Evolutionary conservation across 345 rosid genomes (phyloP).

Genomic region (Nasturtium officinale): DNA sequence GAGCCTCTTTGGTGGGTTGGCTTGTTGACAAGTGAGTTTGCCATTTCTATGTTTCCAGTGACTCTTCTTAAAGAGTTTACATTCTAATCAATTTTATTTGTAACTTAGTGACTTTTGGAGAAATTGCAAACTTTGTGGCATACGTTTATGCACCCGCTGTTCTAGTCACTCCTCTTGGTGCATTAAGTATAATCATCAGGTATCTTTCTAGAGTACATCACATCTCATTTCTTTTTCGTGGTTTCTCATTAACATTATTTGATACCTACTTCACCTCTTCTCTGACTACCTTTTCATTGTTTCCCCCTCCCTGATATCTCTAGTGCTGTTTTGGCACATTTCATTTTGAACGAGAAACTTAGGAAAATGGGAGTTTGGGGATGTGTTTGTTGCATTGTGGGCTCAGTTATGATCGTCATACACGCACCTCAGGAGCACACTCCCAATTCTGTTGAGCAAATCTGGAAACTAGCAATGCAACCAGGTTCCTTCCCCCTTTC

Average conservation of each 20-base stretch:
- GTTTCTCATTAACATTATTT: not conserved
- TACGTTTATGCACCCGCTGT: constrained; percentile 94
- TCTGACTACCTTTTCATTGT: not conserved
- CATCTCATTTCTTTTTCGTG: not conserved
- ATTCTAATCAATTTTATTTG: not conserved
- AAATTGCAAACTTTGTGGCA: constrained; percentile 89
- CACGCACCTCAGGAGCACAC: constrained; percentile 93
- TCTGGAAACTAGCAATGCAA: constrained; percentile 65
- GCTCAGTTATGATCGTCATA: constrained; percentile 82
- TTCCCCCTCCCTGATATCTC: not conserved
- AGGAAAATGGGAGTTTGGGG: constrained; percentile 82
- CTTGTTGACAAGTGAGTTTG: constrained; percentile 74
- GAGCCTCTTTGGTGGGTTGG: constrained; percentile 99
- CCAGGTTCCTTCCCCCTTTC: too few relatives aligned
- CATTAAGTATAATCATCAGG: constrained; percentile 90
- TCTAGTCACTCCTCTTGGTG: constrained; percentile 91
- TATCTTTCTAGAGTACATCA: constrained; percentile 24
- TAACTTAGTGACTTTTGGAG: constrained; percentile 76
- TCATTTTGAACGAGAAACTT: constrained; percentile 72
- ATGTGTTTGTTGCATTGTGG: constrained; percentile 83
- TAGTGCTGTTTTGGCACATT: constrained; percentile 89
- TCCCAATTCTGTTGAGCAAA: constrained; percentile 71
- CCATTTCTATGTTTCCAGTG: not conserved
- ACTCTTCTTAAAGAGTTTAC: too few relatives aligned
- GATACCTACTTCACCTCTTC: too few relatives aligned